Evolutionary conservation across 495 filamentous ascomycete species (phyloP), one percentile per base, ranked within the genome.

Genomic region (Penicillium desertorum): DNA sequence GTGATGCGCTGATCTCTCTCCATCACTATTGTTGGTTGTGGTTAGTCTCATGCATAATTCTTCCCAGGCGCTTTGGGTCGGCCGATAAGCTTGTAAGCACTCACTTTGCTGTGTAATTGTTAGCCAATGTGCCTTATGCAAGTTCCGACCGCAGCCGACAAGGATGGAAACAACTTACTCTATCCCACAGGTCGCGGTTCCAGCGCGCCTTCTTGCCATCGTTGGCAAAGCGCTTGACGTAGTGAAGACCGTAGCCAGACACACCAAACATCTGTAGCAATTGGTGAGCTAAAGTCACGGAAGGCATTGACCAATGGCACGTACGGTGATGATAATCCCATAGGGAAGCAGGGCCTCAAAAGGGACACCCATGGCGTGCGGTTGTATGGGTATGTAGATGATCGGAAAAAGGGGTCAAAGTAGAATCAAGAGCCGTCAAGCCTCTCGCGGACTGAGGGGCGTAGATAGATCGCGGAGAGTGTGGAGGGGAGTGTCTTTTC

Each of bases 301-400:
- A 61, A 53, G 29, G 49, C 5, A 58, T 54, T 49, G 58, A 52
- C 60, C 59, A 60, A 60, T 57, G 43, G 58, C 56, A 79, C 91
- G 73, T 80, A 97, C 92, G 70, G 74, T 80, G 50, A 92, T 71
- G 76, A 95, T 89, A 81, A 97, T 92, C 63, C 82, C 94, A 78
- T 96, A 98, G 46, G 94, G 94, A 71, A 98, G 75, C 65, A 98
- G 78, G 57, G 92, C 86, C 82, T 98, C 94, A 79, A 98, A 98
- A 51, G 94, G 94, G 61, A 98, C 85, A 72, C 88, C 90, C 94
- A 98, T 98, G 47, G 66, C 82, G 81, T 56, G 54, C 10, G 42
- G 45, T 57, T 25, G 50, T 53, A 27, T 27, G n/a, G 7, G 32
- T 39, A 19, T 37, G 53, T 46, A 20, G 23, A 16, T 20, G 20